Conservation (phyloP, 805 yeast species). For the Lipomyces sp. region DNA sequence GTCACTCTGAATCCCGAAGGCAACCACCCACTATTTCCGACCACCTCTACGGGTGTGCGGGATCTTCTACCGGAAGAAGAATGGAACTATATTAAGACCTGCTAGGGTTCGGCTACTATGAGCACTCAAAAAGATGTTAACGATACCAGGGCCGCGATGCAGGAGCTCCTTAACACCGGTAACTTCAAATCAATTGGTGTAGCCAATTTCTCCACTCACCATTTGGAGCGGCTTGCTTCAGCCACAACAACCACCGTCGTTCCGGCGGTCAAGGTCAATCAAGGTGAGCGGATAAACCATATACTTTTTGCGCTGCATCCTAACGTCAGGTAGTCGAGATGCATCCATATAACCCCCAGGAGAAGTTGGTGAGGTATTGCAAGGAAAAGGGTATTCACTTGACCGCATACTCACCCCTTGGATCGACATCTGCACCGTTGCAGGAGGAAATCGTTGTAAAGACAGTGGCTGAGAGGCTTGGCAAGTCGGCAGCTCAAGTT, state of each 20-base stretch:
- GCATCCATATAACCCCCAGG: conserved; percentile 74
- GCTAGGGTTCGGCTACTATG: no score
- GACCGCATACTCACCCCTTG: conserved; percentile 81
- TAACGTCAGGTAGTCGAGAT: conserved; percentile 70
- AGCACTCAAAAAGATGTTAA: no score
- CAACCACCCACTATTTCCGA: no score
- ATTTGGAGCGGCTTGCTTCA: conserved; percentile 23
- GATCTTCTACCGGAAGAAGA: conserved; percentile 45
- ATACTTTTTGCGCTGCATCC: no score
- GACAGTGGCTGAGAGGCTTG: conserved; percentile 61
- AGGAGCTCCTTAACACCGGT: conserved; percentile 57
- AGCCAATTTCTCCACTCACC: conserved; percentile 62
- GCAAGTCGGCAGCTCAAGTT: conserved; percentile 56
- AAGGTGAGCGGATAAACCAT: no score
- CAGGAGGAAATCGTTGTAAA: conserved; percentile 48
- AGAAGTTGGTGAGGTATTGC: conserved; percentile 59
- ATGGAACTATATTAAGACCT: conserved; percentile 57
- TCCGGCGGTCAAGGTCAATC: conserved; percentile 77
- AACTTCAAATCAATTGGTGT: conserved; percentile 73
- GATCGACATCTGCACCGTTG: conserved; percentile 55
- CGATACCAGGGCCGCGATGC: conserved; percentile 68
- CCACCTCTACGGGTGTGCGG: no score
- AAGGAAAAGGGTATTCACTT: conserved; percentile 57
- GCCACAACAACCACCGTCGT: conserved; percentile 52
- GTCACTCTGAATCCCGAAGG: conserved; percentile 54